Evolutionary conservation across 306 rosid genomes (phyloP).

Genomic region (Gastrolobium bilobum): DNA sequence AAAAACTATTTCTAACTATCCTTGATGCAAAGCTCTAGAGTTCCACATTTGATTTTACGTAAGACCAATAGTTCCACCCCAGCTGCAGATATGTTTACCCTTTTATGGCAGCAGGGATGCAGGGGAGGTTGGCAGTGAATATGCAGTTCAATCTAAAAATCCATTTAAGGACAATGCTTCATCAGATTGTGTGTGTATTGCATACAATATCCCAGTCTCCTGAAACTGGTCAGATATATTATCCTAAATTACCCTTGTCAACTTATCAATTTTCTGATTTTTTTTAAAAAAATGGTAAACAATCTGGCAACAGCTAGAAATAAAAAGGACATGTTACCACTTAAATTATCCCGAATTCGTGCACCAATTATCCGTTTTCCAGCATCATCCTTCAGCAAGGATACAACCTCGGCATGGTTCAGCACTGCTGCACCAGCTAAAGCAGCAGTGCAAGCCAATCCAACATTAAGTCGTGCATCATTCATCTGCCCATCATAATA

Average conservation of each 20-base stretch:
- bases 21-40: constrained; percentile 10
- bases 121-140: neutral
- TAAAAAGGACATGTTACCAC: constrained; percentile 64
- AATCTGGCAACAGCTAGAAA: constrained; percentile 6
- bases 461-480: constrained; percentile 94
- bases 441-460: constrained; percentile 94
- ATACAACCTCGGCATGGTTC: constrained; percentile 91
- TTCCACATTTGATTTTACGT: constrained; percentile 26
- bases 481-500: constrained; percentile 99
- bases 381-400: constrained; percentile 83
- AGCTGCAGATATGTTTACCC: neutral
- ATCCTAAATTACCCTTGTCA: constrained; percentile 7
- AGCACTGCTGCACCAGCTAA: constrained; percentile 98
- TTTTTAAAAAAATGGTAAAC: neutral
- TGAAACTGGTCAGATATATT: constrained; percentile 6
- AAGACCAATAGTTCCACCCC: constrained; percentile 27
- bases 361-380: constrained; percentile 81
- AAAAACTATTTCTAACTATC: constrained; percentile 30
- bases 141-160: constrained; percentile 8
- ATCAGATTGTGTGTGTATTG: neutral
- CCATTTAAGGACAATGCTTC: neutral
- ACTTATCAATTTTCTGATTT: constrained; percentile 10
- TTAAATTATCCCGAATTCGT: constrained; percentile 81
- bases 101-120: neutral
- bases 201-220: neutral